A percentile compares a stretch with the other conserved stretches of the same genome.
phyloP scores from a whole-genome alignment of 495 filamentous ascomycete genomes.

The Podospora didyma region DNA sequence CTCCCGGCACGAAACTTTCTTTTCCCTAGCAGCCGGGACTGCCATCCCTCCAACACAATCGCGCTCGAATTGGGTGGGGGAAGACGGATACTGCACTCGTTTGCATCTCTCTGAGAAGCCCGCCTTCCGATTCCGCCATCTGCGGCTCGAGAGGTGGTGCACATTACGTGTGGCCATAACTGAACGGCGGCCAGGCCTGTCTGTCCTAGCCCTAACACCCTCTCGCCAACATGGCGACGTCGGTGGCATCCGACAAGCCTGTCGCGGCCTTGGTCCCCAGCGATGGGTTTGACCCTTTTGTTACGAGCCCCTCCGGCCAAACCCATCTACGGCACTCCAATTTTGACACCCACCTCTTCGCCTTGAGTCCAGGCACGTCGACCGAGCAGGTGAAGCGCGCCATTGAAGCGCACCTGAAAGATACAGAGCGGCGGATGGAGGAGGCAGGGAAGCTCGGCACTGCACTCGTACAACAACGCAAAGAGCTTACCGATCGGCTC shows the following conservation, averaged over 20 bases:
- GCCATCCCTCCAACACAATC: neutral
- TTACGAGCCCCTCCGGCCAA: constrained; percentile 38
- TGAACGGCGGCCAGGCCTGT: neutral
- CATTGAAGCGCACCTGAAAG: constrained; percentile 83
- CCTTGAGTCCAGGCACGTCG: constrained; percentile 69
- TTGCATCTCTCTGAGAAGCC: neutral
- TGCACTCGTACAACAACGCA: constrained; percentile 77
- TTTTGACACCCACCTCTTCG: constrained; percentile 75
- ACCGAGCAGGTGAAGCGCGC: constrained; percentile 83
- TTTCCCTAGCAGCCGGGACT: constrained; percentile 2
- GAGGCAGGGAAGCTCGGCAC: constrained; percentile 86
- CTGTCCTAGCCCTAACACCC: constrained; percentile 7
- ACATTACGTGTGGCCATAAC: too few species aligned
- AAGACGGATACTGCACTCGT: neutral
- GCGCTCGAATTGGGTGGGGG: neutral
- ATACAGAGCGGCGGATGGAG: constrained; percentile 86
- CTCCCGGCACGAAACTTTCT: neutral
- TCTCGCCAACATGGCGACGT: constrained; percentile 26
- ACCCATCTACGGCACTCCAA: constrained; percentile 68
- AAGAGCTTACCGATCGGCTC: constrained; percentile 72
- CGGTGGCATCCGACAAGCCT: constrained; percentile 27
- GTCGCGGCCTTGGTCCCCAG: constrained; percentile 18
- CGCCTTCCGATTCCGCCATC: too few species aligned
- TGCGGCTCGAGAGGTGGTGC: too few species aligned
- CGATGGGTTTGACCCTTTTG: constrained; percentile 51